A percentile compares a stretch with the other conserved stretches of the same genome.
phyloP scores from a whole-genome alignment of 108 stramenopile genomes.

The Nitzschia sp. region DNA sequence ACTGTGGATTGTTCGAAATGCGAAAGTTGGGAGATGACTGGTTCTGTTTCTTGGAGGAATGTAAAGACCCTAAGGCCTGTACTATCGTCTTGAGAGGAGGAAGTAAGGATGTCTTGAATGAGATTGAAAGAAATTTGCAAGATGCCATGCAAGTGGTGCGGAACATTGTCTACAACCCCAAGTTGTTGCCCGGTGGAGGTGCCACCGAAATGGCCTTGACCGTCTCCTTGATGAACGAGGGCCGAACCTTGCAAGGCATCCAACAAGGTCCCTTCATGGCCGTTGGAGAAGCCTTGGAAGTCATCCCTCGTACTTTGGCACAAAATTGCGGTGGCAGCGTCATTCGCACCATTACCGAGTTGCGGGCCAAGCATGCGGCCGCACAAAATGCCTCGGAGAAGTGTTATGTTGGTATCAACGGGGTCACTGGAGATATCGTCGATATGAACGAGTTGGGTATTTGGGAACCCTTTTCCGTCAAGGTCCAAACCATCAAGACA shows the following conservation, averaged over 20 bases:
- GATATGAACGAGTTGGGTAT: slow-evolving; percentile 96
- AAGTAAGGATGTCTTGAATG: slow-evolving; percentile 99
- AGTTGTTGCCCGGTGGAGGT: slow-evolving; percentile 98
- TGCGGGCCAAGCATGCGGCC: slow-evolving; percentile 93
- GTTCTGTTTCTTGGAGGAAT: slow-evolving; percentile 97
- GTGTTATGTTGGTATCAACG: slow-evolving; percentile 95
- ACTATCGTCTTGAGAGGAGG: slow-evolving; percentile 97
- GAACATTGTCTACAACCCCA: slow-evolving; percentile 96
- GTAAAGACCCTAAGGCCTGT: slow-evolving; percentile 98
- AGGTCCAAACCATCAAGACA: slow-evolving; percentile 99
- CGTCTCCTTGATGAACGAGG: slow-evolving; percentile 79
- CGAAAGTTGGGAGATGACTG: slow-evolving; percentile 97
- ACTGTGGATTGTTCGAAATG: slow-evolving; percentile 99
- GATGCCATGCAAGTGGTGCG: slow-evolving; percentile 99
- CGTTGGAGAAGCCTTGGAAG: slow-evolving; percentile 97
- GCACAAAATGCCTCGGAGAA: slow-evolving; percentile 62
- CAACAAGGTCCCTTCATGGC: slow-evolving; percentile 96
- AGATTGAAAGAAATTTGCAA: slow-evolving; percentile 97
- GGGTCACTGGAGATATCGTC: slow-evolving; percentile 90
- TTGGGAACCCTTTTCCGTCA: slow-evolving; percentile 99
- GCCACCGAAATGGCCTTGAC: slow-evolving; percentile 99
- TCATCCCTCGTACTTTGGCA: slow-evolving; percentile 98
- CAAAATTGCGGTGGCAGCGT: slow-evolving; percentile 99
- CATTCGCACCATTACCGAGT: slow-evolving; percentile 94
- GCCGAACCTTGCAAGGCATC: slow-evolving; percentile 75